Base-by-base conservation (phyloP, 768 basidiomycete species). In the Pulveroboletus sp. region DNA sequence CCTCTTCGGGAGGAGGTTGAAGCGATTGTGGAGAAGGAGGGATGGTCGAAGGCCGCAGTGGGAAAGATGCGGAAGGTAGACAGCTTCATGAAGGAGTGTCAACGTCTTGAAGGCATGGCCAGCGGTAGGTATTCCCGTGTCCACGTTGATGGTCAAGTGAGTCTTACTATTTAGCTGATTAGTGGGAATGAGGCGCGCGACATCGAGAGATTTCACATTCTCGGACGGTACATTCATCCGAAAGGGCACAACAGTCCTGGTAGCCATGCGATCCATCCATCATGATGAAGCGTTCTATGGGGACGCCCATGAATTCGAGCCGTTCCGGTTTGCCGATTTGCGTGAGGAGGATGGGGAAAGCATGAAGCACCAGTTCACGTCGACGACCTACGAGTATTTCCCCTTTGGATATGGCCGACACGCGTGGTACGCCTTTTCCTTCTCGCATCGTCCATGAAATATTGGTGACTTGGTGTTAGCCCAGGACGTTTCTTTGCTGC, bases 1-100 rank as follows among this genome's bases (percentile, higher is more conserved):
- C 63, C 64, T 6, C 59, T 77, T 5, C 67, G 73, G 0, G 63
- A 71, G 36, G 28, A 35, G 15, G 54, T 55, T 1, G 54, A 55
- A 7, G 8, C 2, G 2, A 32, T 46, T 18, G 7, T 57, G 0
- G 36, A 39, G 30, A 17, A 38, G 40, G 48, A 57, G 2, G 55
- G 40, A n/a, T 56, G 55, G 55, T 33, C 55, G 1, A 56, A 43
- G 8, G 15, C 0, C 6, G 18, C 59, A 2, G 24, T 72, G n/a
- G 50, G 35, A 9, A 65, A 64, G 36, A 62, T 71, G 61, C 64
- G 54, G 43, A 68, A 68, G 49, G 44, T 75, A 3, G 73, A 76
- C 39, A 76, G 72, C 46, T 75, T 76, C 47, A 55, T 55, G 2
- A 56, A 11, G 15, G 55, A 56, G 5, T 51, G 55, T 9, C 54